Evolutionary conservation across 2,329 filamentous ascomycete genomes (phyloP), one percentile per base, ranked within the genome.

Genomic region (Fonsecaea nubica): DNA sequence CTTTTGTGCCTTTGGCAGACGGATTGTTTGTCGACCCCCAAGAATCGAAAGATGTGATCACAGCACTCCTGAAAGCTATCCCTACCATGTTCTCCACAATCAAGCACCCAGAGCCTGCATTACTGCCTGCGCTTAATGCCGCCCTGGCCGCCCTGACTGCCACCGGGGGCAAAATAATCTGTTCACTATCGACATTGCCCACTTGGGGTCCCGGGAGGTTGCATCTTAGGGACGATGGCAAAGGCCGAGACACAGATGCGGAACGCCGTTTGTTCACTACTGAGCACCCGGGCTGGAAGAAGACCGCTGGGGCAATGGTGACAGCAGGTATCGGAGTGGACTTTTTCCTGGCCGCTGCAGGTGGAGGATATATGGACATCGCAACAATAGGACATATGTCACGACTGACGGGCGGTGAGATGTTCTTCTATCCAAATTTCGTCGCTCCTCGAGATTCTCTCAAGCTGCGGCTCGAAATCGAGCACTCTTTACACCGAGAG

Each of bases 361-460:
- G 91, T 54, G 94, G 94, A 58, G 92, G 91, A 15, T 98, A 97
- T 78, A 86, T 97, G 55, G 94, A 98, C 74, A 89, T 98, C 76
- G 94, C 93, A 38, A 97, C 94, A 2, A 90, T 98, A 72, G 92
- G 93, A 50, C 91, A 97, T 77, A 87, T 97, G 25, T 87, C 95
- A 36, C 89, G 92, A 50, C 89, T 91, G 35, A 96, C 92, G n/a
- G 95, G 95, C 65, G 95, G 95, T 69, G 95, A 99, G 78, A 92
- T 90, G 0, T 99, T 93, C 80, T 97, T 96, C 80, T 99, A 96
- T 77, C 93, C 95, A 54, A 99, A 98, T 78, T 99, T 97, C 81
- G 89, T 97, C 66, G 88, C 90, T 7, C 91, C 91, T 7, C 88
- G 95, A 42, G 95, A 99, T 78, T 88, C 90, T 52, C 84, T 92